Percentiles rank a stretch among this genome's conserved stretches.
phyloP scores from a whole-genome alignment of 2,329 filamentous ascomycete species.

The Domatiomyces catenatus region DNA sequence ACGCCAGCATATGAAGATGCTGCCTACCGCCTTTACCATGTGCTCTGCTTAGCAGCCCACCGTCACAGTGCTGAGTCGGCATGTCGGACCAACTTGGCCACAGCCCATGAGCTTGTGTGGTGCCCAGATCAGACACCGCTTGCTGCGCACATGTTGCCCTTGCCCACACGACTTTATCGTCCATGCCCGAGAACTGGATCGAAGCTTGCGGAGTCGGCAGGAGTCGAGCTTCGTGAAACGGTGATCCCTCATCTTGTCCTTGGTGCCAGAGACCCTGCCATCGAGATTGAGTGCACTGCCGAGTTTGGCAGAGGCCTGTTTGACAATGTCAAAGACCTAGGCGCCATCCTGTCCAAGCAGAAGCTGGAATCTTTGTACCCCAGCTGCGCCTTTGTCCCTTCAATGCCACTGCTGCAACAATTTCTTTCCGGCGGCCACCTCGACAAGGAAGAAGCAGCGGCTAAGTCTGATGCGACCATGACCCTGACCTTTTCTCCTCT shows the following conservation, averaged over 20 bases:
- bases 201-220: background rate
- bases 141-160: background rate
- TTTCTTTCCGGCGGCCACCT: background rate
- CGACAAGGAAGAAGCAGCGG: background rate
- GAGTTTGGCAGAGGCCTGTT: background rate
- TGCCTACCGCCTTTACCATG: background rate
- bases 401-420: background rate
- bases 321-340: background rate
- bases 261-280: background rate
- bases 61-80: background rate
- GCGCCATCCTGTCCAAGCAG: background rate
- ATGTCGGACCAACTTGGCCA: background rate
- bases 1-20: background rate
- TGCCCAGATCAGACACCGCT: background rate
- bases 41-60: background rate
- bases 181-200: background rate
- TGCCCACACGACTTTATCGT: background rate
- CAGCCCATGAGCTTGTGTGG: background rate
- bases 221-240: background rate
- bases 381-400: background rate
- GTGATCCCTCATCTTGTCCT: background rate
- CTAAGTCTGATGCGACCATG: background rate
- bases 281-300: background rate
- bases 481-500: background rate
- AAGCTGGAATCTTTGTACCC: background rate